Percentiles rank a stretch among this genome's conserved stretches.
Evolutionary conservation across 768 basidiomycete species (phyloP).

Genomic region (Pluteus cervinus): DNA sequence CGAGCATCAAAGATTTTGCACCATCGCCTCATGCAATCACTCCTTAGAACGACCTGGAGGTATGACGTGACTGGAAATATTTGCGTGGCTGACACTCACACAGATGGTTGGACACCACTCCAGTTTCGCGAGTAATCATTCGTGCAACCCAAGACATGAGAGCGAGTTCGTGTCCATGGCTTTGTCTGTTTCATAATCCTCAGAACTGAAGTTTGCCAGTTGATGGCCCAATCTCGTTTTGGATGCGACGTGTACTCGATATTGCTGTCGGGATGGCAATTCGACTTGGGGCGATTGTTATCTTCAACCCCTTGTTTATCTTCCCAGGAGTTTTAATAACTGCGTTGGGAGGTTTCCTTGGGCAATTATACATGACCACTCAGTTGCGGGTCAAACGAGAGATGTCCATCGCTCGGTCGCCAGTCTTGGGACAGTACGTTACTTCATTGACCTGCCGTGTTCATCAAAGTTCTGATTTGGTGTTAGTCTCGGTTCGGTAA

Average conservation of each 20-base stretch:
- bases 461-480: slow-evolving; percentile 16
- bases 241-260: slow-evolving; percentile 21
- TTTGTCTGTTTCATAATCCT: too few species aligned
- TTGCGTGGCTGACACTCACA: background rate
- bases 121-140: slow-evolving; percentile 49
- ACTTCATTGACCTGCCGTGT: slow-evolving; percentile 49
- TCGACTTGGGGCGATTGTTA: slow-evolving; percentile 36
- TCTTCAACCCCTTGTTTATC: slow-evolving; percentile 40
- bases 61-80: slow-evolving; percentile 13
- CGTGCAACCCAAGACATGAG: slow-evolving; percentile 65
- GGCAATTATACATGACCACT: slow-evolving; percentile 37
- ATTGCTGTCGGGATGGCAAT: slow-evolving; percentile 30
- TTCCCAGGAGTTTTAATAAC: slow-evolving; percentile 38
- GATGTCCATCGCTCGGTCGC: slow-evolving; percentile 27
- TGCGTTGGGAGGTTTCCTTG: slow-evolving; percentile 35
- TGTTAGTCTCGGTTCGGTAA: too few species aligned
- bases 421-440: slow-evolving; percentile 40
- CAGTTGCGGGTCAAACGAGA: slow-evolving; percentile 45
- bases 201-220: too few species aligned
- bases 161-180: too few species aligned
- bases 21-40: slow-evolving; percentile 39
- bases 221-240: slow-evolving; percentile 34
- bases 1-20: slow-evolving; percentile 54
- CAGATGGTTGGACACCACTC: slow-evolving; percentile 46
- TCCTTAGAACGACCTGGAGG: slow-evolving; percentile 59